Percentiles rank a stretch among this genome's conserved stretches.
These are phyloP conservation scores for Sphagnum tenellum DNA, from an alignment of 225 moss, liverwort and hornwort species.

Conservation along the genomic window DNA sequence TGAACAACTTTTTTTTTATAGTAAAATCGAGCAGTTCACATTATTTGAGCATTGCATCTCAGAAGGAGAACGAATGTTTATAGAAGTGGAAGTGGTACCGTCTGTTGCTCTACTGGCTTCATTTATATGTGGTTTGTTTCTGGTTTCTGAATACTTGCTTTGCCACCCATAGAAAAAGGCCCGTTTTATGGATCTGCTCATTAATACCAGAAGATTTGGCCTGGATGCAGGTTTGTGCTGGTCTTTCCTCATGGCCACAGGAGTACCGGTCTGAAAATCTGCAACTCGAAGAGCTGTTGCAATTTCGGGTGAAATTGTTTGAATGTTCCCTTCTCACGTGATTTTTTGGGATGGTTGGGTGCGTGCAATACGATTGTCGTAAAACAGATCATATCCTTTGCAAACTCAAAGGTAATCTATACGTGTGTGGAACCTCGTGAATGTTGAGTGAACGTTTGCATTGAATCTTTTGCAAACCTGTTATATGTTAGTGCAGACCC, in stretches of 20 bases:
- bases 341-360: neutral
- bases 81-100: neutral
- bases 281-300: conserved; percentile 7
- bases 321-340: neutral
- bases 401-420: neutral
- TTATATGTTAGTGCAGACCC: too few relatives aligned
- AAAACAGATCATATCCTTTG: neutral
- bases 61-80: neutral
- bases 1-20: too few relatives aligned
- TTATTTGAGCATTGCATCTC: neutral
- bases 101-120: too few relatives aligned
- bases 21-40: too few relatives aligned
- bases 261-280: conserved; percentile 7
- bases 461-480: too few relatives aligned
- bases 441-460: neutral
- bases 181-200: too few relatives aligned
- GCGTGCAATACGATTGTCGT: neutral
- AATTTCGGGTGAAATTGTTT: neutral
- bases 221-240: conserved; percentile 3
- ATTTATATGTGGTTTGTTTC: too few relatives aligned
- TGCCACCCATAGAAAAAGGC: too few relatives aligned
- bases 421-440: neutral
- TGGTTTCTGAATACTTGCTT: too few relatives aligned
- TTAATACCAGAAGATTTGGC: neutral
- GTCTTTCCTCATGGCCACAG: conserved; percentile 2